These are phyloP conservation scores for Termitomyces sp. DNA, from an alignment of 768 basidiomycete species.

Conservation along the genomic window DNA sequence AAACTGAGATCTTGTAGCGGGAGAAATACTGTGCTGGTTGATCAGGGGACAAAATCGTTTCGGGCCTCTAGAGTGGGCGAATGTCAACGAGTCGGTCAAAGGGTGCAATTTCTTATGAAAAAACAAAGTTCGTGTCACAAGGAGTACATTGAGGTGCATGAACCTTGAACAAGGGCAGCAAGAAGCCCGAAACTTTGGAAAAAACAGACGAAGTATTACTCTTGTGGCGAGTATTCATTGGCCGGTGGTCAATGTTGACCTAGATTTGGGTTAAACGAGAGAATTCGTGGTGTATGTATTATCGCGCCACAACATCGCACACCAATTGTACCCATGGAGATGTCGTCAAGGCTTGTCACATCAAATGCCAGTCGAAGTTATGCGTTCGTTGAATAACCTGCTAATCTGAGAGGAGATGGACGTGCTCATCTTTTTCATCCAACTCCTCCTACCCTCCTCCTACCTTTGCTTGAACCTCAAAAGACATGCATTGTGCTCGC, in stretches of 20 bases:
- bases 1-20: too few relatives aligned
- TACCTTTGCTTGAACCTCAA: background rate
- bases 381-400: background rate
- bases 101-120: too few relatives aligned
- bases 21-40: too few relatives aligned
- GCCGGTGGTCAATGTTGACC: background rate
- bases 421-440: background rate
- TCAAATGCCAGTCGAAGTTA: background rate
- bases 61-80: too few relatives aligned
- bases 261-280: background rate
- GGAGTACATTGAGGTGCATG: too few relatives aligned
- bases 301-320: background rate
- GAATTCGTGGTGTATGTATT: background rate
- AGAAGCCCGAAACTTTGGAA: too few relatives aligned
- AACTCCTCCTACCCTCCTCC: background rate
- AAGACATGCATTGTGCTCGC: background rate
- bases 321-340: background rate
- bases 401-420: background rate
- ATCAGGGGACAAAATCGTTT: too few relatives aligned
- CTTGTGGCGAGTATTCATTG: background rate
- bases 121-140: too few relatives aligned
- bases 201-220: too few relatives aligned
- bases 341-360: background rate
- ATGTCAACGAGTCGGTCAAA: too few relatives aligned
- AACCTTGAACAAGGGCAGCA: too few relatives aligned